Evolutionary conservation across 1,284 basidiomycete species (phyloP).

Genomic region (Pascua sp.): DNA sequence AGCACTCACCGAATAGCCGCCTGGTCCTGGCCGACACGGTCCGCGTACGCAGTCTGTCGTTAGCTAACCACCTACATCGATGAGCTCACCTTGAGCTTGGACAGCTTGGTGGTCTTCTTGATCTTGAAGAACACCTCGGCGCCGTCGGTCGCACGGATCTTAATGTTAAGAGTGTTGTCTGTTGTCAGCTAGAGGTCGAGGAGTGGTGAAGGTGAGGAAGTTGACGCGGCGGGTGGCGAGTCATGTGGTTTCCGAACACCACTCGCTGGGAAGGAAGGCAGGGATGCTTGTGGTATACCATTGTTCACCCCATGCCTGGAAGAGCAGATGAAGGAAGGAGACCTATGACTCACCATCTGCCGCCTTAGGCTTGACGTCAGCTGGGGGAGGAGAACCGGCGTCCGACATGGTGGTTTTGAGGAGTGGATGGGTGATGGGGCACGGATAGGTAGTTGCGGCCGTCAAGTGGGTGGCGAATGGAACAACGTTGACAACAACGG

Average conservation of each 20-base stretch:
- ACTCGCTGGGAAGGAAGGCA: too few relatives aligned
- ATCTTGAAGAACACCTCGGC: conserved; percentile 99
- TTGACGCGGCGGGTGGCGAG: too few relatives aligned
- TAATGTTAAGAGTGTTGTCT: conserved; percentile 75
- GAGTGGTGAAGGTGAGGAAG: too few relatives aligned
- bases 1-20: conserved; percentile 71
- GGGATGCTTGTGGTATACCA: too few relatives aligned
- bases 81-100: conserved; percentile 63
- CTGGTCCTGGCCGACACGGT: conserved; percentile 87
- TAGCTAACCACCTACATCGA: conserved; percentile 1
- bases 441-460: not conserved
- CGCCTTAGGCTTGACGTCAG: conserved; percentile 57
- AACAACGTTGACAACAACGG: not conserved
- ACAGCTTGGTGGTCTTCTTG: conserved; percentile 87
- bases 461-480: not conserved
- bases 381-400: conserved; percentile 53
- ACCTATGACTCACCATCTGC: conserved; percentile 50
- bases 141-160: conserved; percentile 71
- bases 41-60: conserved; percentile 79
- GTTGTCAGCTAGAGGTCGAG: conserved; percentile 16
- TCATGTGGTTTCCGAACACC: too few relatives aligned
- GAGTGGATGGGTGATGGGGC: not conserved
- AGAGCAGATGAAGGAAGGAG: not conserved
- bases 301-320: too few relatives aligned
- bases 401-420: conserved; percentile 60